Conservation (phyloP, 345 rosid species). For the Theobroma cacao region DNA sequence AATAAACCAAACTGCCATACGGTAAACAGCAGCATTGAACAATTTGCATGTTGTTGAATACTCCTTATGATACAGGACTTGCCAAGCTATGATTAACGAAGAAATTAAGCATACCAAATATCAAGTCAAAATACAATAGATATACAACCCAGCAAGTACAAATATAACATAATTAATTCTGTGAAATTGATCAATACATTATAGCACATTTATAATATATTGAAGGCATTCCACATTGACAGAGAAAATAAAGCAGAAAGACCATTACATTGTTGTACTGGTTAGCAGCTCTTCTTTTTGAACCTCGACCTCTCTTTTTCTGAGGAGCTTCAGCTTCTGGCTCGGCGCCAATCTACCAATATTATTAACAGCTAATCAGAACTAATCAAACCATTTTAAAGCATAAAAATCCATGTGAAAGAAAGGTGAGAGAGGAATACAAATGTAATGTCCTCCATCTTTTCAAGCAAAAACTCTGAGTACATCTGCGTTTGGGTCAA, state of each 20-base stretch:
- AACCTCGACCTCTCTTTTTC: constrained; percentile 57
- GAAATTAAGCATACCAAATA: neutral
- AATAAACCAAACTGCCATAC: no score
- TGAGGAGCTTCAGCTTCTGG: constrained; percentile 36
- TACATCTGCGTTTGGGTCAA: constrained; percentile 79
- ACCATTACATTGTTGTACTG: constrained; percentile 56
- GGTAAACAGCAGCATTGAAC: neutral
- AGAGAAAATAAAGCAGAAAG: constrained; percentile 3
- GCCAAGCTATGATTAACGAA: neutral
- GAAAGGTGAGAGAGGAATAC: constrained; percentile 33
- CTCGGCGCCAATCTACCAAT: constrained; percentile 56
- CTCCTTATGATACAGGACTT: neutral
- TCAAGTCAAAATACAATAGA: neutral
- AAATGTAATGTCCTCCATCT: constrained; percentile 75
- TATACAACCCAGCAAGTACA: neutral
- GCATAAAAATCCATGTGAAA: constrained; percentile 12
- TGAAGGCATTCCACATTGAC: neutral
- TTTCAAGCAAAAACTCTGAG: constrained; percentile 81
- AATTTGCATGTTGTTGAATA: neutral
- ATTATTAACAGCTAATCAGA: constrained; percentile 20
- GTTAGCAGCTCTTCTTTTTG: constrained; percentile 73
- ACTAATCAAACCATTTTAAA: constrained; percentile 1
- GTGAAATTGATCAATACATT: neutral
- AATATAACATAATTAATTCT: neutral
- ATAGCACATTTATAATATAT: neutral